Percentiles rank a stretch among this genome's conserved stretches.
These are phyloP conservation scores for Ceratobasidium sp. DNA, from an alignment of 1,284 basidiomycete genomes.

Conservation along the genomic window DNA sequence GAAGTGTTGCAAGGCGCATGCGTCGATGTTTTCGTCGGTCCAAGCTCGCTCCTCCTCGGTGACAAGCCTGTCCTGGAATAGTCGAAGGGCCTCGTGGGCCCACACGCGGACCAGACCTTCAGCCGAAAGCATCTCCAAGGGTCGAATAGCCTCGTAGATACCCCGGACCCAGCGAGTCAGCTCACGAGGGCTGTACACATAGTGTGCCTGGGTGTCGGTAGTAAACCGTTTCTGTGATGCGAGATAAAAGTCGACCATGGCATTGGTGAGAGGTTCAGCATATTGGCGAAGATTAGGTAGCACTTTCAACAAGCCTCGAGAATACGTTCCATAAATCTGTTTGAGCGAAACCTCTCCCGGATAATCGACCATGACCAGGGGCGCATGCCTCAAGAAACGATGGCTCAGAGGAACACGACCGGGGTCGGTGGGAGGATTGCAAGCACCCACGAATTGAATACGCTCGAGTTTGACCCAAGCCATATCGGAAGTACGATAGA, in stretches of 20 bases:
- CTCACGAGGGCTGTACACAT: slow-evolving; percentile 99
- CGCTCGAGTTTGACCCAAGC: slow-evolving; percentile 98
- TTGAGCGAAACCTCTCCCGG: slow-evolving; percentile 97
- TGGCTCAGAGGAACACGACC: slow-evolving; percentile 98
- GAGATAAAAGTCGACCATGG: slow-evolving; percentile 97
- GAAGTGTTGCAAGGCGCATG: slow-evolving; percentile 88
- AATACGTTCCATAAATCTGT: slow-evolving; percentile 99
- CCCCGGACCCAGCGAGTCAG: slow-evolving; percentile 98
- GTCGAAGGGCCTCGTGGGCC: slow-evolving; percentile 97
- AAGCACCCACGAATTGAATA: slow-evolving; percentile 99
- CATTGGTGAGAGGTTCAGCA: slow-evolving; percentile 93
- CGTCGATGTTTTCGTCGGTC: slow-evolving; percentile 94
- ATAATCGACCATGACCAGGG: slow-evolving; percentile 99
- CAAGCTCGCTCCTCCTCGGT: slow-evolving; percentile 90
- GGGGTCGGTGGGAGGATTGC: slow-evolving; percentile 99
- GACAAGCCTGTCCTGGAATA: slow-evolving; percentile 98
- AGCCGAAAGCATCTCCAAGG: slow-evolving; percentile 88
- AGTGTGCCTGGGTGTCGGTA: slow-evolving; percentile 96
- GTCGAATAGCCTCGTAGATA: slow-evolving; percentile 95
- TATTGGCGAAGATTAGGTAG: slow-evolving; percentile 93
- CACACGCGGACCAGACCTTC: slow-evolving; percentile 97
- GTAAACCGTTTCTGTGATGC: slow-evolving; percentile 96
- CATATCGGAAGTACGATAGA: slow-evolving; percentile 95
- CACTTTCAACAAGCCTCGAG: slow-evolving; percentile 95
- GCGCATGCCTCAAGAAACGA: slow-evolving; percentile 97